Conservation (phyloP, 2,329 filamentous ascomycete species). For the Leptographium procerum region DNA sequence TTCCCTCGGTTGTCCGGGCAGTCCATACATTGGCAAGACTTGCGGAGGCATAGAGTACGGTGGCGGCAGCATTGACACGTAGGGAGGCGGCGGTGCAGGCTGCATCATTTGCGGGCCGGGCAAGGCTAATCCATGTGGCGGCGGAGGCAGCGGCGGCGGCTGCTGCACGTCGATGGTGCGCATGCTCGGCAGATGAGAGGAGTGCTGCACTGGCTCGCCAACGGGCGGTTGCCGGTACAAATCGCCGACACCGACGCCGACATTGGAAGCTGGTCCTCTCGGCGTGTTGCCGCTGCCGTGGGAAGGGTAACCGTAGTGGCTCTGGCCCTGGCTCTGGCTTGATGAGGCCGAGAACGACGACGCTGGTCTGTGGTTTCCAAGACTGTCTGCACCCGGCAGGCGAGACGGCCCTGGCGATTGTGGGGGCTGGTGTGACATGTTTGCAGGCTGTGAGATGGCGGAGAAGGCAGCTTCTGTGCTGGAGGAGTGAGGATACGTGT, state of each 20-base stretch:
- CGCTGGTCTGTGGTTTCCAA: constrained; percentile 12
- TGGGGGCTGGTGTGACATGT: constrained; percentile 1
- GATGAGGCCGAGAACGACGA: constrained; percentile 12
- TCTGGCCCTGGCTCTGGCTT: constrained; percentile 7
- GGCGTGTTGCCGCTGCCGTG: neutral
- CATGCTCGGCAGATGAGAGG: constrained; percentile 17
- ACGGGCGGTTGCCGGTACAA: constrained; percentile 13
- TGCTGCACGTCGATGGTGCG: constrained; percentile 14
- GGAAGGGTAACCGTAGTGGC: neutral
- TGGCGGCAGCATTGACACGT: constrained; percentile 28
- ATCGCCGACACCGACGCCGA: constrained; percentile 8
- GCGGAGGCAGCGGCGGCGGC: constrained; percentile 8
- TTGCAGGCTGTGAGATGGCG: neutral
- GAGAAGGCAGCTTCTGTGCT: neutral
- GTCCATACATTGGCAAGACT: constrained; percentile 34
- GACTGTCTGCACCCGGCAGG: constrained; percentile 3
- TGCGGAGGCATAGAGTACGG: constrained; percentile 32
- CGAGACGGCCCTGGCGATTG: constrained; percentile 4
- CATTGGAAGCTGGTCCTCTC: neutral
- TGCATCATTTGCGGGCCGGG: constrained; percentile 23
- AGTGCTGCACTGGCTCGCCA: constrained; percentile 2
- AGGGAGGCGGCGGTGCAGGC: constrained; percentile 25
- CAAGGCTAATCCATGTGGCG: neutral
- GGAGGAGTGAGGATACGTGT: constrained; percentile 7
- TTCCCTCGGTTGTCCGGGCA: constrained; percentile 11